phyloP scores from a whole-genome alignment of 306 rosid genomes.

The Astragalus glycyphyllos region DNA sequence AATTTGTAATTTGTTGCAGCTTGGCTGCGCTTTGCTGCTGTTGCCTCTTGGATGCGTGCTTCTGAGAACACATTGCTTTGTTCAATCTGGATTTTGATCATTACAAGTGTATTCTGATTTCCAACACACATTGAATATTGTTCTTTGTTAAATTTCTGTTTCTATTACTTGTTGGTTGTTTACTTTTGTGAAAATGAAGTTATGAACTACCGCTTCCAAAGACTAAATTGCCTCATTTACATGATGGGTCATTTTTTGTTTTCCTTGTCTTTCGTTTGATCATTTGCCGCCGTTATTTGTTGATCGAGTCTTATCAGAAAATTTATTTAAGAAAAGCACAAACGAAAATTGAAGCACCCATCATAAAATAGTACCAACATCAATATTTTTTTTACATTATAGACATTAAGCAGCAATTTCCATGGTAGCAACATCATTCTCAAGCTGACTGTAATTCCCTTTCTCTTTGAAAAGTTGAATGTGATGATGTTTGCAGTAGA shows the following conservation, averaged over 20 bases:
- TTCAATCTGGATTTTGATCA: conserved; percentile 35
- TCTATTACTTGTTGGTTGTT: conserved; percentile 29
- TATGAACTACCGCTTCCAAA: conserved; percentile 22
- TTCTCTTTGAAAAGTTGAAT: conserved; percentile 83
- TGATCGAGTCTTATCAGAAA: neutral
- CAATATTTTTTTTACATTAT: neutral
- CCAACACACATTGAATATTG: conserved; percentile 15
- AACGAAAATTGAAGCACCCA: conserved; percentile 14
- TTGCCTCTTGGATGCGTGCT: conserved; percentile 91
- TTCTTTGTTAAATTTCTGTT: neutral
- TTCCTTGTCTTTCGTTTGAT: neutral
- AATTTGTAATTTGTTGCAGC: conserved; percentile 50
- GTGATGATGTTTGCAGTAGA: conserved; percentile 88
- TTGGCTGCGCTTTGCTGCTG: conserved; percentile 99
- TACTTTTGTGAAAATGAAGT: conserved; percentile 15
- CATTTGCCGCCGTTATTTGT: neutral
- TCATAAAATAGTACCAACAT: conserved; percentile 13
- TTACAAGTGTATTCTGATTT: conserved; percentile 24
- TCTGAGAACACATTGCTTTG: conserved; percentile 49
- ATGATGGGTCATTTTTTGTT: neutral
- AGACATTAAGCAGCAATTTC: conserved; percentile 41
- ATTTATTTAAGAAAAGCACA: conserved; percentile 10
- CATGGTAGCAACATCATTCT: conserved; percentile 45
- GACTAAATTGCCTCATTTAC: neutral
- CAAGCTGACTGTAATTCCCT: conserved; percentile 82